Evolutionary conservation across 306 rosid species (phyloP), one percentile per base, ranked within the genome.

Genomic region (Pterocarpus santalinus): DNA sequence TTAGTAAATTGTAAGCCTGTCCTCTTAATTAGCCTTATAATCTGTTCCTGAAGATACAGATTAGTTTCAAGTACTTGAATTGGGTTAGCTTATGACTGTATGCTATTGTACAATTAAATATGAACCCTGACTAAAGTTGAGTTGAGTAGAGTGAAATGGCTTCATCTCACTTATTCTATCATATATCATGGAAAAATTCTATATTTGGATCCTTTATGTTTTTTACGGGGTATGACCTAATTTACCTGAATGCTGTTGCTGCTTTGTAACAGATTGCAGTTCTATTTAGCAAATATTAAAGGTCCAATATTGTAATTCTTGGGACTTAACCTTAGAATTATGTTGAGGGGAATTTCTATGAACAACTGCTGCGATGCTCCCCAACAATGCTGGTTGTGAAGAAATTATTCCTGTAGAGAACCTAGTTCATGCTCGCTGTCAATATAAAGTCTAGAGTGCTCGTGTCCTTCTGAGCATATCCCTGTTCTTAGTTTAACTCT

Each of bases 341-440:
- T 57, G 51, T 6, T 34, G 34, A 46, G 57, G 34, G 7, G 28
- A 35, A 55, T 62, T 72, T 83, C 71, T 66, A 57, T 56, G 28
- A 73, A 57, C n/a, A 44, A 36, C 60, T 35, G 5, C 69, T 73
- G 73, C 53, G 16, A 55, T 66, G 60, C 44, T 51, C 16, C 15
- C 58, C 34, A 3, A 65, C 35, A 58, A 3, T 15, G 17, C 69
- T 53, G 30, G 41, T 64, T 73, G 17, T 12, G 41, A 17, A 65
- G 51, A 51, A 62, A 22, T 41, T 60, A 56, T 58, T 72, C 74
- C 44, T 61, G 7, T 46, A 10, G 10, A 35, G 33, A 66, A 38
- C 61, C 58, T 60, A 79, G 55, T 49, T 79, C 63, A 71, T 71
- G 43, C 67, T 69, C 61, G 32, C 56, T 32, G n/a, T 70, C 65